phyloP scores from a whole-genome alignment of 768 basidiomycete genomes.

The Suillus subaureus region DNA sequence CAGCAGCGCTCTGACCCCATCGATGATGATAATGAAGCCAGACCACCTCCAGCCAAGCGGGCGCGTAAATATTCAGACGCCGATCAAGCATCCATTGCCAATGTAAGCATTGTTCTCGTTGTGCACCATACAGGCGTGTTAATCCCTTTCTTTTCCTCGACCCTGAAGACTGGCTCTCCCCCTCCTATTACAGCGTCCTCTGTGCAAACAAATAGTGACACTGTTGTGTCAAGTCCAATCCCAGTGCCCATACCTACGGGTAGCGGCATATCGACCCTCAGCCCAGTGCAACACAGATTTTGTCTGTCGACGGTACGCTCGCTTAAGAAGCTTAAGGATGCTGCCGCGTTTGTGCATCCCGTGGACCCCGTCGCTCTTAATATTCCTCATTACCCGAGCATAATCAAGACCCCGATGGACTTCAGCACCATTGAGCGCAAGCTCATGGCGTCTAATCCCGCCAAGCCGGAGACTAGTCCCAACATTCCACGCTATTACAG shows the following conservation, averaged over 20 bases:
- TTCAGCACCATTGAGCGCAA: slow-evolving; percentile 91
- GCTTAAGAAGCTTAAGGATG: slow-evolving; percentile 86
- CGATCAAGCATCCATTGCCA: slow-evolving; percentile 70
- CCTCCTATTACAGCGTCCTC: slow-evolving; percentile 59
- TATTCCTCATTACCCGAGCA: slow-evolving; percentile 84
- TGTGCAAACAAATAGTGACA: slow-evolving; percentile 33
- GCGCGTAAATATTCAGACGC: slow-evolving; percentile 76
- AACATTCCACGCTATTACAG: slow-evolving; percentile 75
- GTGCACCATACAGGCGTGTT: slow-evolving; percentile 60
- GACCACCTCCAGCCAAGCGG: slow-evolving; percentile 83
- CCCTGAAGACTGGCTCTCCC: slow-evolving; percentile 71
- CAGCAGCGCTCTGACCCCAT: slow-evolving; percentile 25
- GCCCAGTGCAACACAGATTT: slow-evolving; percentile 75
- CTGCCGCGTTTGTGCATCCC: slow-evolving; percentile 77
- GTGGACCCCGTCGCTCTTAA: slow-evolving; percentile 86
- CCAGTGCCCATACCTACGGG: slow-evolving; percentile 6
- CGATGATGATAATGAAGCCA: slow-evolving; percentile 48
- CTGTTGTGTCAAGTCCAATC: slow-evolving; percentile 17
- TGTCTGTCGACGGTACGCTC: slow-evolving; percentile 74
- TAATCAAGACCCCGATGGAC: slow-evolving; percentile 95
- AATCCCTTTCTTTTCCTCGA: slow-evolving; percentile 36
- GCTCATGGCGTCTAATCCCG: slow-evolving; percentile 74
- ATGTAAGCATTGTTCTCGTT: slow-evolving; percentile 58
- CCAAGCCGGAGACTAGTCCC: slow-evolving; percentile 71
- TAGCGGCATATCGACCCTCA: slow-evolving; percentile 46